Evolutionary conservation across 2,329 filamentous ascomycete genomes (phyloP).

Genomic region (Tolypocladium capitatum): DNA sequence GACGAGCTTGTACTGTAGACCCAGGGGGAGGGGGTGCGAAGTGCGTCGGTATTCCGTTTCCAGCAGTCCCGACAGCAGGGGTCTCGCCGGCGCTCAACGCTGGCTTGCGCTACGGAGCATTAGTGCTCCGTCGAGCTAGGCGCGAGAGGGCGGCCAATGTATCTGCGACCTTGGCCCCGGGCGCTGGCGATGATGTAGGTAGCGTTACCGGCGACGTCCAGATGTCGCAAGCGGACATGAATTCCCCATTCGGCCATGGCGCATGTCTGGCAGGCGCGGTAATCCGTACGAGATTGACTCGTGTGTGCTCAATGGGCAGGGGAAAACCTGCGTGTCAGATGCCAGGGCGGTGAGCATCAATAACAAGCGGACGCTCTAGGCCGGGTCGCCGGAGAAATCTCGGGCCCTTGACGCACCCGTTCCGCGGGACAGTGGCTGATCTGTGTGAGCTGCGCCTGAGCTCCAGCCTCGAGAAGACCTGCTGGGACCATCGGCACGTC

Average conservation of each 20-base stretch:
- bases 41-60: conserved; percentile 8
- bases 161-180: neutral
- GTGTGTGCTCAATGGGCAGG: neutral
- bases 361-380: neutral
- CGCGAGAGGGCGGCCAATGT: neutral
- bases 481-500: neutral
- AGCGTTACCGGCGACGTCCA: conserved; percentile 1
- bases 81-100: neutral
- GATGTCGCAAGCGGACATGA: conserved; percentile 8
- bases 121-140: neutral
- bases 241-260: conserved; percentile 9
- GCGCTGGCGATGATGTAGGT: conserved; percentile 1
- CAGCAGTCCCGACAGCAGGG: conserved; percentile 7
- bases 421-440: no score
- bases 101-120: neutral
- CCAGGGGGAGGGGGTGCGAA: neutral
- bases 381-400: conserved; percentile 1
- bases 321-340: conserved; percentile 1
- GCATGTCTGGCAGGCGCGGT: neutral
- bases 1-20: neutral
- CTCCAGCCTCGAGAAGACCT: neutral
- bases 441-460: no score
- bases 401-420: neutral
- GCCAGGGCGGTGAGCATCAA: neutral
- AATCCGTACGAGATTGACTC: no score